Base-by-base conservation (phyloP, 2,329 filamentous ascomycete species). In the Hypoxylon sp. region DNA sequence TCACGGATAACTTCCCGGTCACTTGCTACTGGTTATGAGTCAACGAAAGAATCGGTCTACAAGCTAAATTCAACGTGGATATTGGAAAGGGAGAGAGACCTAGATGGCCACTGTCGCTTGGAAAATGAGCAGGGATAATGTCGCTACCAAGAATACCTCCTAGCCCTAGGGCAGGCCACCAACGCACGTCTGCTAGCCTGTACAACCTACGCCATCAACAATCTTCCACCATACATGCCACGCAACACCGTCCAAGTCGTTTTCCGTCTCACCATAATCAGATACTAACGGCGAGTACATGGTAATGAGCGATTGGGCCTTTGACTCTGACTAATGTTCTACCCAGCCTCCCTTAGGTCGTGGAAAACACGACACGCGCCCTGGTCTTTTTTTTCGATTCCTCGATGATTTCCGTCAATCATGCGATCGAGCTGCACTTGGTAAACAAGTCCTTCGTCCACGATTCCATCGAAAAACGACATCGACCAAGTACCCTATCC, bases 221-320 rank as follows among this genome's bases (percentile, higher is more conserved):
- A 55, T 55, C 20, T 46, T 55, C 28, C 41, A 47, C 11, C 7
- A 11, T 19, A 19, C 15, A 47, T 15, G 28, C 41, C 26, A 37
- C 28, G 32, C 34, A 55, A 55, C 26, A n/a, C 8, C 3, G 32
- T 5, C 32, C 32, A 4, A 37, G 13, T 13, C 32, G 4, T 37
- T 37, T n/a, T 37, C 15, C 15, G 15, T 37, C 32, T 1, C 32
- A 15, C 11, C 13, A 11, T 11, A 34, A 37, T 37, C 32, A n/a
- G n/a, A n/a, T n/a, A n/a, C n/a, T n/a, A n/a, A 37, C 15, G 15
- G 15, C 13, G n/a, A 15, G 13, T 37, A 6, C 32, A 37, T 37
- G 15, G 11, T 37, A 37, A 5, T n/a, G 10, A 15, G 4, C 32
- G 11, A 37, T 15, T 37, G n/a, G 5, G 32, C 32, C 32, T 37